Base-by-base conservation (phyloP, 2,329 filamentous ascomycete species). In the Metarhizium brunneum region DNA sequence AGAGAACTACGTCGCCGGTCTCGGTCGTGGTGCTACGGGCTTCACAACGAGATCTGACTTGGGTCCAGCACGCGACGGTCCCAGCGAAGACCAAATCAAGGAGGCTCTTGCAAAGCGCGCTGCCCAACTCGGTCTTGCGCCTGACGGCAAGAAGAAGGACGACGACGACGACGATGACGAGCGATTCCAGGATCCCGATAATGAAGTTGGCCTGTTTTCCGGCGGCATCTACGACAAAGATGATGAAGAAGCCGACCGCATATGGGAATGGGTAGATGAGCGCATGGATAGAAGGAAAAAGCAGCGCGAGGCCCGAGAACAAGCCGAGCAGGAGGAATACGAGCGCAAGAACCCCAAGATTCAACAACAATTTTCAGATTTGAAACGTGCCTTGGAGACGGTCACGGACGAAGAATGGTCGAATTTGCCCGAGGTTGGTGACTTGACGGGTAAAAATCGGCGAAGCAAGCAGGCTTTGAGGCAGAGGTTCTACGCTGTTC, bases 321-420 rank as follows among this genome's bases (percentile, higher is more conserved):
- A 88, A 69, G 82, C 89, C 75, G 92, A 99, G 77, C 84, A 81
- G 70, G 90, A 96, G 68, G 92, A 97, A 66, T 95, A 96, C 80
- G 92, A 99, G 76, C 85, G 87, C 63, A 92, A 96, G 70, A 97
- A 99, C 69, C 94, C 94, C 14, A 99, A 97, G 73, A 96, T 99
- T 53, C 90, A 95, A 68, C 90, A 96, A 63, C 94, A 99, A 71
- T 99, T 99, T 70, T 91, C 92, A 68, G 94, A 97, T 65, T 76
- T 97, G 53, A 99, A 99, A 73, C 84, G 95, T 66, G 90, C 90
- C 5, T 80, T 99, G 42, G 87, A 88, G 45, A 88, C 86, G 6
- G 88, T 99, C 32, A 88, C 89, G 47, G 92, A 97, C 68, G 92
- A 99, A 59, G 92, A 99, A 64, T 99, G 94, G 94, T 91, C 90